Conservation (phyloP, 2,329 filamentous ascomycete genomes). For the Lasiodiplodia theobromae region DNA sequence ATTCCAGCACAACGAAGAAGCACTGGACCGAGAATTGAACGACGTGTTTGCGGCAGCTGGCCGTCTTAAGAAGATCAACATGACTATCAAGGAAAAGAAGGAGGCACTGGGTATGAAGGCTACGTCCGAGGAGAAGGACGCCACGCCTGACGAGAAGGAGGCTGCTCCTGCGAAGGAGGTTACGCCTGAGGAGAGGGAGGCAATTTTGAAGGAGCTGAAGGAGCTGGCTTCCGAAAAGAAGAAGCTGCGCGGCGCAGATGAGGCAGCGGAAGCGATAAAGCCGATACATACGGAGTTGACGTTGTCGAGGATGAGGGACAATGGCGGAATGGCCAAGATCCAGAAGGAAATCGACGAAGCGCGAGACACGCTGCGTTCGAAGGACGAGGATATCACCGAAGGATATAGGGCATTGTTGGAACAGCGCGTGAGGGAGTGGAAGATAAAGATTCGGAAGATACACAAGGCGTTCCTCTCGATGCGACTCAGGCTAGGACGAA, state of each 20-base stretch:
- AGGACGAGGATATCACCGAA: not conserved
- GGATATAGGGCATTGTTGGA: not conserved
- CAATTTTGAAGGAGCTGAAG: too few species aligned
- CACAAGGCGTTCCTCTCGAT: too few species aligned
- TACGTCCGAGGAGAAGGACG: slow-evolving; percentile 24
- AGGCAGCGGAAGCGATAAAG: not conserved
- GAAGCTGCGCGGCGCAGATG: not conserved
- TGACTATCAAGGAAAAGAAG: too few species aligned
- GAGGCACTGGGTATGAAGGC: too few species aligned
- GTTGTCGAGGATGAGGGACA: not conserved
- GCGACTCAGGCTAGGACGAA: too few species aligned
- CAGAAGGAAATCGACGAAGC: not conserved
- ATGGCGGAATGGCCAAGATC: not conserved
- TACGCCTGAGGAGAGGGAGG: slow-evolving; percentile 21
- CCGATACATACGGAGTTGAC: not conserved
- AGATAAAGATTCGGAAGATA: not conserved
- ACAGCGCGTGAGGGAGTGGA: not conserved
- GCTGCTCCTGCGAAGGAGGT: slow-evolving; percentile 26
- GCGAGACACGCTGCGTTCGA: not conserved
- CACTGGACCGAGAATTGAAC: not conserved
- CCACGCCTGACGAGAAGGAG: slow-evolving; percentile 16
- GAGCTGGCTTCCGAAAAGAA: not conserved
- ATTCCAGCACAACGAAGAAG: slow-evolving; percentile 39
- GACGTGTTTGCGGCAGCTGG: too few species aligned
- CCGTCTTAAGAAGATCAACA: too few species aligned